phyloP scores from a whole-genome alignment of 441 rosid species.

The Sinapis alba region DNA sequence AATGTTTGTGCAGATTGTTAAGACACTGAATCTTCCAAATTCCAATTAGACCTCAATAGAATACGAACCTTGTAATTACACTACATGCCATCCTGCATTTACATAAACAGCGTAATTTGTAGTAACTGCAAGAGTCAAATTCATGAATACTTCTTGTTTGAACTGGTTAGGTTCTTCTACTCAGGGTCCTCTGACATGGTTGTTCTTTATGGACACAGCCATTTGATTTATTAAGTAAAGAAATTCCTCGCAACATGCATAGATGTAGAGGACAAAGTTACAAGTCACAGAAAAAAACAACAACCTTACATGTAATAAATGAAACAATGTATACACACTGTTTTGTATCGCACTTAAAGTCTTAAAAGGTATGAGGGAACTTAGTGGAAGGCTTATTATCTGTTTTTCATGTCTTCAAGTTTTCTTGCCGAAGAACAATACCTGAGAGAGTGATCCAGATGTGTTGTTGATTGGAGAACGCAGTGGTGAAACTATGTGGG shows the following conservation, averaged over 20 bases:
- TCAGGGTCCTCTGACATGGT: too few relatives aligned
- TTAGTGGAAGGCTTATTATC: neutral
- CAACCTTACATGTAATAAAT: constrained; percentile 20
- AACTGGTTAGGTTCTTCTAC: too few relatives aligned
- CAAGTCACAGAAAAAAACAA: too few relatives aligned
- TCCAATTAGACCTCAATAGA: neutral
- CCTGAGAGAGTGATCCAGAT: constrained; percentile 39
- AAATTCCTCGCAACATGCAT: too few relatives aligned
- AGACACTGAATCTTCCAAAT: neutral
- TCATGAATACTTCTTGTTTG: too few relatives aligned
- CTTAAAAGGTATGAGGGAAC: neutral
- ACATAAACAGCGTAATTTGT: too few relatives aligned
- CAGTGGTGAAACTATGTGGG: constrained; percentile 37
- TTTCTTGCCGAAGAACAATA: constrained; percentile 29
- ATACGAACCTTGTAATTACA: too few relatives aligned
- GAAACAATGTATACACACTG: constrained; percentile 26
- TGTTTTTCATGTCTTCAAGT: constrained; percentile 4
- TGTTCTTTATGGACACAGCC: too few relatives aligned
- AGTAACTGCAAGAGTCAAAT: too few relatives aligned
- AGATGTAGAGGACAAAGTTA: too few relatives aligned
- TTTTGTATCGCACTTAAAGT: constrained; percentile 3
- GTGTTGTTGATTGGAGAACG: constrained; percentile 37
- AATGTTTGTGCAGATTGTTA: neutral
- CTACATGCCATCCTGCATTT: too few relatives aligned
- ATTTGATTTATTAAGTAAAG: too few relatives aligned